A percentile compares a stretch with the other conserved stretches of the same genome.
Evolutionary conservation across 768 basidiomycete genomes (phyloP).

Genomic region (Leccinum longicurvipes): DNA sequence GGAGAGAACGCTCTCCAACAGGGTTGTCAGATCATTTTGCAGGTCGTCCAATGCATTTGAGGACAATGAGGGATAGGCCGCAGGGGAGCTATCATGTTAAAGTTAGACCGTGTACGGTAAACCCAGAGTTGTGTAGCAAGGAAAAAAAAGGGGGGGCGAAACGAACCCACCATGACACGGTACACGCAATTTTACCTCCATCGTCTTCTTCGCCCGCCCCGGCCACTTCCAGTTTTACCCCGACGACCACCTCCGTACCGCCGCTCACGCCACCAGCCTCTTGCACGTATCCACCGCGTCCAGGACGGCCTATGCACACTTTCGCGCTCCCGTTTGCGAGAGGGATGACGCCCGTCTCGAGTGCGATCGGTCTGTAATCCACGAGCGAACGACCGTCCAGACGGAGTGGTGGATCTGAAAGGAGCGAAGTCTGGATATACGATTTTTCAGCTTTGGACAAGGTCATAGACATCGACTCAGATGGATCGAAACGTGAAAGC

Average conservation of each 20-base stretch:
- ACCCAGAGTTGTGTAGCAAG: background rate
- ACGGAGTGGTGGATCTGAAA: constrained; percentile 59
- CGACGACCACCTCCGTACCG: constrained; percentile 77
- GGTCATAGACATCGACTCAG: background rate
- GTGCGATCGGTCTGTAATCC: constrained; percentile 65
- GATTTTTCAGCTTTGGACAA: constrained; percentile 79
- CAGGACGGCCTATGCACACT: constrained; percentile 64
- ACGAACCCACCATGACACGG: constrained; percentile 71
- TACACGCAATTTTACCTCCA: constrained; percentile 61
- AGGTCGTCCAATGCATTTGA: constrained; percentile 68
- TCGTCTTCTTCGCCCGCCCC: constrained; percentile 43
- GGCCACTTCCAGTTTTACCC: constrained; percentile 78
- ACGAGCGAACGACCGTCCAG: constrained; percentile 68
- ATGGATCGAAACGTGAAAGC: background rate
- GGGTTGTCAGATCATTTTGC: constrained; percentile 64
- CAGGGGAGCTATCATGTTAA: constrained; percentile 58
- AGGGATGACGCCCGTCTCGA: constrained; percentile 77
- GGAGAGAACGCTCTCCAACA: constrained; percentile 62
- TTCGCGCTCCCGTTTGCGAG: constrained; percentile 84
- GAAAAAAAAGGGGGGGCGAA: background rate
- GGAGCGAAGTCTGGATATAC: constrained; percentile 66
- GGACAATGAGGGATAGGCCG: constrained; percentile 72
- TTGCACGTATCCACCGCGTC: constrained; percentile 67
- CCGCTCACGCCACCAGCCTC: constrained; percentile 74
- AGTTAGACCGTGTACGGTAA: background rate